Percentiles rank a stretch among this genome's conserved stretches.
Evolutionary conservation across 2,329 filamentous ascomycete genomes (phyloP).

Genomic region (Metarhizium humberi): DNA sequence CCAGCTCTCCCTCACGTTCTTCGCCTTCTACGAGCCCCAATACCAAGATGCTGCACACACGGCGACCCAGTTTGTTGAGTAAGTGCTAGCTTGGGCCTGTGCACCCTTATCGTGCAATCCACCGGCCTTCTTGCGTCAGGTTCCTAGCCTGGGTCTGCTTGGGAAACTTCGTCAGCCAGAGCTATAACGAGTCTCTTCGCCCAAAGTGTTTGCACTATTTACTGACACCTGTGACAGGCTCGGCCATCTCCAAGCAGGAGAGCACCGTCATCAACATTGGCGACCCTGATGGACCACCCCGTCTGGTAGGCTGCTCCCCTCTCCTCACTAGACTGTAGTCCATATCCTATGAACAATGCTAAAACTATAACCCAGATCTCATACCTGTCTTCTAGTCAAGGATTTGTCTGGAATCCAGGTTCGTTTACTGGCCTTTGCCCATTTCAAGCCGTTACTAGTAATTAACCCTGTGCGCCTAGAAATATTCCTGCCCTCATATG

Average conservation of each 20-base stretch:
- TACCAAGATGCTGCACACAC: conserved; percentile 38
- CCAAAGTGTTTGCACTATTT: conserved; percentile 7
- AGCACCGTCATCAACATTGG: conserved; percentile 76
- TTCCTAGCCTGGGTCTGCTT: background rate
- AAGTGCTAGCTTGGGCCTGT: conserved; percentile 10
- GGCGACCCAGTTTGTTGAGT: conserved; percentile 56
- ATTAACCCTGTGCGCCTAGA: conserved; percentile 34
- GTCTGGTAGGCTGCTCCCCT: conserved; percentile 46
- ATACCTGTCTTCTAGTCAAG: conserved; percentile 70
- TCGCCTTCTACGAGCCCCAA: conserved; percentile 48
- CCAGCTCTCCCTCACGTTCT: conserved; percentile 38
- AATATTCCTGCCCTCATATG: conserved; percentile 72
- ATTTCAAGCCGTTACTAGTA: conserved; percentile 1
- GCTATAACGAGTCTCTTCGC: background rate
- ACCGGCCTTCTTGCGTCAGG: background rate
- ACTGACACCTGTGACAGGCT: conserved; percentile 39
- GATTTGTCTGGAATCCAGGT: conserved; percentile 78
- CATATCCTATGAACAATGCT: background rate
- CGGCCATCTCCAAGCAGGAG: conserved; percentile 63
- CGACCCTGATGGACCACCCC: conserved; percentile 60
- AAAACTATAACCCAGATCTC: conserved; percentile 49
- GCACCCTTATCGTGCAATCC: background rate
- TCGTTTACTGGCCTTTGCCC: conserved; percentile 11
- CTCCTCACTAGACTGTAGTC: background rate
- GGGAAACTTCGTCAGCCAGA: background rate